Evolutionary conservation across 768 basidiomycete genomes (phyloP).

Genomic region (Gyrodon lividus): DNA sequence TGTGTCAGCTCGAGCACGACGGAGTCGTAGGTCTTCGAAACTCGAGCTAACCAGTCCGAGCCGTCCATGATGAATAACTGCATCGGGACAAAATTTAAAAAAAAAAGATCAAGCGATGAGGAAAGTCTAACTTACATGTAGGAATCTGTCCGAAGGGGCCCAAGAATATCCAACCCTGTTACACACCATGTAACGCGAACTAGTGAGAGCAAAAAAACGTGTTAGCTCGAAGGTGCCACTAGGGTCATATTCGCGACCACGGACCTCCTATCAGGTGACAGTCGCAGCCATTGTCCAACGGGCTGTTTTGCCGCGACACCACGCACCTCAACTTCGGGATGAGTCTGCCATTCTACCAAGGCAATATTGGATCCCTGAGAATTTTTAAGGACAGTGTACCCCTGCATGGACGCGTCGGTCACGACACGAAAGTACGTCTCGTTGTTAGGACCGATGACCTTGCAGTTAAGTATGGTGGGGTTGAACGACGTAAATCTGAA

Average conservation of each 20-base stretch:
- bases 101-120: not conserved
- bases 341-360: slow-evolving; percentile 56
- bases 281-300: slow-evolving; percentile 51
- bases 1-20: slow-evolving; percentile 56
- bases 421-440: slow-evolving; percentile 49
- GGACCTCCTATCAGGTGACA: slow-evolving; percentile 48
- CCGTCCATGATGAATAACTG: slow-evolving; percentile 49
- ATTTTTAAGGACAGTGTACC: slow-evolving; percentile 54
- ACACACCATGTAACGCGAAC: slow-evolving; percentile 51
- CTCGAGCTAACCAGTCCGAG: slow-evolving; percentile 45
- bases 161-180: slow-evolving; percentile 52
- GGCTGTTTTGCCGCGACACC: slow-evolving; percentile 48
- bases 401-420: slow-evolving; percentile 49
- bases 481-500: slow-evolving; percentile 53
- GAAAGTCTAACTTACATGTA: slow-evolving; percentile 45
- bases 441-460: slow-evolving; percentile 48
- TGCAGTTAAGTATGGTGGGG: slow-evolving; percentile 54
- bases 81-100: not conserved
- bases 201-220: slow-evolving; percentile 8
- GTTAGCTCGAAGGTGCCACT: not conserved
- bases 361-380: slow-evolving; percentile 46
- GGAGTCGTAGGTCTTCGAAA: slow-evolving; percentile 44
- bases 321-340: slow-evolving; percentile 52
- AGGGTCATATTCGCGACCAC: slow-evolving; percentile 10
- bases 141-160: slow-evolving; percentile 51